A percentile compares a stretch with the other conserved stretches of the same genome.
These are phyloP conservation scores for Nicotiana obtusifolia DNA, from an alignment of 257 asterid genomes.

Conservation along the genomic window DNA sequence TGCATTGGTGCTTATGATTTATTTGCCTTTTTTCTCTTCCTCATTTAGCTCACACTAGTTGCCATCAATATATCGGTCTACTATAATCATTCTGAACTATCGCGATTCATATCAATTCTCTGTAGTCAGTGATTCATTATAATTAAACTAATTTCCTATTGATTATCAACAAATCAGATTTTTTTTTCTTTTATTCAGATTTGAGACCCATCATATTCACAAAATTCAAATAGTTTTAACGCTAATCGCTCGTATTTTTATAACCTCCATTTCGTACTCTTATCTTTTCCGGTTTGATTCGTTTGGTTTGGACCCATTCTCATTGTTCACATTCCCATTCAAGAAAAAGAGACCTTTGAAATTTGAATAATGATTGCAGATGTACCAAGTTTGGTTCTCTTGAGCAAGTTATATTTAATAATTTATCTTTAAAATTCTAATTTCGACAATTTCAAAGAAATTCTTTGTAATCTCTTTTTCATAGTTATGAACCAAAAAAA, in stretches of 20 bases:
- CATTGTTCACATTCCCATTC: not conserved
- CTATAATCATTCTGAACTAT: not conserved
- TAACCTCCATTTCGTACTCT: not conserved
- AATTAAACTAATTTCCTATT: too few relatives aligned
- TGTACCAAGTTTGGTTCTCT: not conserved
- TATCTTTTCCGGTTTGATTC: not conserved
- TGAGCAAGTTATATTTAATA: too few relatives aligned
- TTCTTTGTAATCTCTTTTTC: too few relatives aligned
- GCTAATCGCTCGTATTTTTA: not conserved
- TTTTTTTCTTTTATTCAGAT: not conserved
- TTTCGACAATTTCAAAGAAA: too few relatives aligned
- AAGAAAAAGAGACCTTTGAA: not conserved
- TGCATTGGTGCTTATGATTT: too few relatives aligned
- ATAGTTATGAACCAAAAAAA: too few relatives aligned
- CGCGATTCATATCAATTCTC: not conserved
- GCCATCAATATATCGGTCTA: too few relatives aligned
- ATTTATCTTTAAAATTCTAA: too few relatives aligned
- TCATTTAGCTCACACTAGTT: too few relatives aligned
- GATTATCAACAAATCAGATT: not conserved
- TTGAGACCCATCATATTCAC: not conserved
- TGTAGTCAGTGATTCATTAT: not conserved
- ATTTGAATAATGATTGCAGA: not conserved
- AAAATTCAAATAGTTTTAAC: not conserved
- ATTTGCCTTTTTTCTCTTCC: too few relatives aligned
- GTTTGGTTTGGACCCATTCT: not conserved